A percentile compares a stretch with the other conserved stretches of the same genome.
These are phyloP conservation scores for Neurospora sp. DNA, from an alignment of 495 filamentous ascomycete genomes.

Conservation along the genomic window DNA sequence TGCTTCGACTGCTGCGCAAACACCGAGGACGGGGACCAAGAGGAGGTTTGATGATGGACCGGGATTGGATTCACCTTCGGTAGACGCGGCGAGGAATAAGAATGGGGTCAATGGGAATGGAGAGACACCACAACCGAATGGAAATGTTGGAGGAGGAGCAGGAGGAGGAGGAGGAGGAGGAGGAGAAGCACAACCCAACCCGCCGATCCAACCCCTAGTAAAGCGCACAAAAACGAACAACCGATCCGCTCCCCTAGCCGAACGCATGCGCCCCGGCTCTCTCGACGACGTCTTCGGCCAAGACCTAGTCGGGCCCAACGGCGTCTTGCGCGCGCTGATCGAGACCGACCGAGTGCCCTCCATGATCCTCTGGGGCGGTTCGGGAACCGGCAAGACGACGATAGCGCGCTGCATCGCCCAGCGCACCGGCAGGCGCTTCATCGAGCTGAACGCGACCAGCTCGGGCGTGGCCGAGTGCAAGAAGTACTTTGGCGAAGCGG, in stretches of 20 bases:
- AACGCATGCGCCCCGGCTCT: conserved; percentile 79
- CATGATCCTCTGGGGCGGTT: conserved; percentile 90
- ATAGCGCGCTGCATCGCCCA: conserved; percentile 90
- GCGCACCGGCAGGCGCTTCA: conserved; percentile 69
- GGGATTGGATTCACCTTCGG: conserved; percentile 13
- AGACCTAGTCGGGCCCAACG: conserved; percentile 75
- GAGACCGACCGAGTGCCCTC: conserved; percentile 79
- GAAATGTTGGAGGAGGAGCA: not conserved
- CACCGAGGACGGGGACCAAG: conserved; percentile 16
- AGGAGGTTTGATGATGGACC: conserved; percentile 37
- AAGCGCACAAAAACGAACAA: conserved; percentile 54
- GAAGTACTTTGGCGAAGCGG: conserved; percentile 82
- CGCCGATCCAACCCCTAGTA: conserved; percentile 18
- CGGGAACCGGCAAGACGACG: conserved; percentile 93
- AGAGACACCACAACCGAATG: conserved; percentile 7
- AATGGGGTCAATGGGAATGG: not conserved
- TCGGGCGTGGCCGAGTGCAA: conserved; percentile 88
- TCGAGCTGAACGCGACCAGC: conserved; percentile 93
- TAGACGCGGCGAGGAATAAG: conserved; percentile 13
- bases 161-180: conserved; percentile 1
- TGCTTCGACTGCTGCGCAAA: conserved; percentile 4
- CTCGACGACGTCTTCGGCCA: conserved; percentile 87
- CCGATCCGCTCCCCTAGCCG: conserved; percentile 73
- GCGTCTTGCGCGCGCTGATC: conserved; percentile 82
- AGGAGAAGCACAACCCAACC: conserved; percentile 14